These are phyloP conservation scores for Sporothrix variecibatus DNA, from an alignment of 2,329 filamentous ascomycete genomes.

Conservation along the genomic window DNA sequence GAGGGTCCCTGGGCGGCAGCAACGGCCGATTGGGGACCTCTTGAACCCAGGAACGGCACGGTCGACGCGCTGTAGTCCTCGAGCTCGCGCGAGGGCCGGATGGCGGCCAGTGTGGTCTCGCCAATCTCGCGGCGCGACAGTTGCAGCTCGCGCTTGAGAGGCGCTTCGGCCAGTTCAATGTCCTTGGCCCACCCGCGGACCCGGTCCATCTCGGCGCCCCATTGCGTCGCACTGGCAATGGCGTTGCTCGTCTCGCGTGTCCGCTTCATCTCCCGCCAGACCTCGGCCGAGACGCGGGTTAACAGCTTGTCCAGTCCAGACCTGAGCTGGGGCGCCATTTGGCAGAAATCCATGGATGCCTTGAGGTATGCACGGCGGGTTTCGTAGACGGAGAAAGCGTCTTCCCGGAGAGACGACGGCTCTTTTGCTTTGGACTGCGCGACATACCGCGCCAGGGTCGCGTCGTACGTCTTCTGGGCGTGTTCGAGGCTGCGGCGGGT, in stretches of 20 bases:
- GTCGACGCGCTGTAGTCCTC: constrained; percentile 91
- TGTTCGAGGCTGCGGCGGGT: constrained; percentile 72
- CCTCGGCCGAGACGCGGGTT: constrained; percentile 79
- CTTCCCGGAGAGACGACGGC: constrained; percentile 84
- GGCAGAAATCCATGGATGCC: constrained; percentile 90
- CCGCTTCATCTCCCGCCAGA: constrained; percentile 82
- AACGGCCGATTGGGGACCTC: constrained; percentile 51
- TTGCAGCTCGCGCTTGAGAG: constrained; percentile 80
- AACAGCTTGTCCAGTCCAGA: constrained; percentile 82
- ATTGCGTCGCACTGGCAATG: constrained; percentile 63
- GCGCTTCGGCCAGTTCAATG: constrained; percentile 85
- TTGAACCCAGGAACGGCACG: constrained; percentile 79
- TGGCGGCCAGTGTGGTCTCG: constrained; percentile 68
- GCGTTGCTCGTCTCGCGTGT: constrained; percentile 60
- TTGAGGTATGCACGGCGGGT: constrained; percentile 87
- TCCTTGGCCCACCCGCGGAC: constrained; percentile 91
- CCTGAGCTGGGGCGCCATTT: constrained; percentile 82
- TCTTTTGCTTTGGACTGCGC: constrained; percentile 91
- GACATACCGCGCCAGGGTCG: constrained; percentile 77
- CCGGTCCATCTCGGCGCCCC: constrained; percentile 81
- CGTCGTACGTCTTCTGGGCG: constrained; percentile 82
- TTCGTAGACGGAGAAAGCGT: constrained; percentile 94
- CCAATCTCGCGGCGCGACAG: constrained; percentile 79
- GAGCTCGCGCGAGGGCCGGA: constrained; percentile 83
- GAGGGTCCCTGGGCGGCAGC: neutral